A percentile compares a stretch with the other conserved stretches of the same genome.
Conservation (phyloP, 768 basidiomycete species). For the Mycena amicta region DNA sequence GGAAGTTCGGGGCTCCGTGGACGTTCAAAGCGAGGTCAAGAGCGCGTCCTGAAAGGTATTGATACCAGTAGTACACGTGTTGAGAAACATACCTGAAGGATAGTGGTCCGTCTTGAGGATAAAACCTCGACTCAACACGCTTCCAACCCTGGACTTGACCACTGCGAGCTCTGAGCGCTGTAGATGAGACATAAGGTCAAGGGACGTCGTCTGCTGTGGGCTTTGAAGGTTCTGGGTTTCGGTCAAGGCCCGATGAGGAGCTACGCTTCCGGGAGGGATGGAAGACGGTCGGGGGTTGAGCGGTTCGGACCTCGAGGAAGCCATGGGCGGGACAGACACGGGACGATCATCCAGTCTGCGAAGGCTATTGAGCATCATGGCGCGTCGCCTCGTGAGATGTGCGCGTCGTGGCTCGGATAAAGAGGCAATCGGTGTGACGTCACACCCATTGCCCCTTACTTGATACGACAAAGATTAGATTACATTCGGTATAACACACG, state of each 20-base stretch:
- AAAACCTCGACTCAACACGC: slow-evolving; percentile 84
- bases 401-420: too few relatives aligned
- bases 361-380: slow-evolving; percentile 24
- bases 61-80: neutral
- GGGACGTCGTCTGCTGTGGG: slow-evolving; percentile 30
- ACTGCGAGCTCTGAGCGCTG: slow-evolving; percentile 70
- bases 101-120: slow-evolving; percentile 95
- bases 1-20: slow-evolving; percentile 94
- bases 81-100: slow-evolving; percentile 60
- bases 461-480: too few relatives aligned
- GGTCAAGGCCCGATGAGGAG: slow-evolving; percentile 14
- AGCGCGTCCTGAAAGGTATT: slow-evolving; percentile 64
- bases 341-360: slow-evolving; percentile 19
- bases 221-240: slow-evolving; percentile 6
- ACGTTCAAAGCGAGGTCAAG: slow-evolving; percentile 89
- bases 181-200: slow-evolving; percentile 66
- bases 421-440: too few relatives aligned
- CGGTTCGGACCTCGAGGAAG: slow-evolving; percentile 19
- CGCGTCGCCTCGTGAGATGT: neutral
- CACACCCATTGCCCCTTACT: too few relatives aligned
- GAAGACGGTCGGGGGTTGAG: slow-evolving; percentile 25
- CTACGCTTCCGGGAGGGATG: slow-evolving; percentile 21
- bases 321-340: slow-evolving; percentile 20
- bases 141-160: slow-evolving; percentile 82
- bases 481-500: too few relatives aligned